Evolutionary conservation across 768 basidiomycete species (phyloP).

Genomic region (Amanita jacksonii): DNA sequence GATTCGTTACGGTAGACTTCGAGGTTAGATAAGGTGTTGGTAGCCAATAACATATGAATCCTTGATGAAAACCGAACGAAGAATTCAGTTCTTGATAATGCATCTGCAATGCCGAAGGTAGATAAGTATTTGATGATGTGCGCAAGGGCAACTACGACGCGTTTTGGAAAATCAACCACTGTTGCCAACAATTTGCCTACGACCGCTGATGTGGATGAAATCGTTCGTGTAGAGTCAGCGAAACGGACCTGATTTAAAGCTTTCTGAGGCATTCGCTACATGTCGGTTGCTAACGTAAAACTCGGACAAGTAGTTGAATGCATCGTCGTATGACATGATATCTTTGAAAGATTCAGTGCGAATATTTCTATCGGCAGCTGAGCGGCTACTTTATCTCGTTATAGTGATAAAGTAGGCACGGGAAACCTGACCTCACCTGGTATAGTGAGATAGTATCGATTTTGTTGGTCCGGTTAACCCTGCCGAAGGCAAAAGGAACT

Average conservation of each 20-base stretch:
- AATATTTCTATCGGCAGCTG: conserved; percentile 30
- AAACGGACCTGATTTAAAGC: conserved; percentile 33
- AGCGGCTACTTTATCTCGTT: conserved; percentile 21
- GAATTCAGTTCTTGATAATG: conserved; percentile 66
- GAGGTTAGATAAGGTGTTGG: conserved; percentile 81
- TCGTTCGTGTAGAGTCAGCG: conserved; percentile 4
- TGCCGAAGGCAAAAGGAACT: conserved; percentile 56
- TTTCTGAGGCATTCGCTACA: conserved; percentile 29
- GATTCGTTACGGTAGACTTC: conserved; percentile 93
- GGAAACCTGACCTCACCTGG: conserved; percentile 34
- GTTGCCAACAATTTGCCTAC: conserved; percentile 55
- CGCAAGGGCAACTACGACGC: conserved; percentile 63
- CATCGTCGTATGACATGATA: conserved; percentile 50
- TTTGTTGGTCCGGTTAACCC: conserved; percentile 60
- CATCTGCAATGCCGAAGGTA: conserved; percentile 69
- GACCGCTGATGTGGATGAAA: background rate
- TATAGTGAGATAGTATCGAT: conserved; percentile 66
- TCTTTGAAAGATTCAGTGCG: conserved; percentile 56
- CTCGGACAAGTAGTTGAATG: conserved; percentile 54
- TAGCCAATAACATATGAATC: conserved; percentile 80
- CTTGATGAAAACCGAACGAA: conserved; percentile 71
- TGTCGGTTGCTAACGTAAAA: conserved; percentile 55
- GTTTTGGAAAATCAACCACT: conserved; percentile 57
- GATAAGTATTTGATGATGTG: conserved; percentile 62
- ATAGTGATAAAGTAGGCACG: background rate